Percentiles rank a stretch among this genome's conserved stretches.
phyloP scores from a whole-genome alignment of 179 eudicot species.

The Beta lomatogona region DNA sequence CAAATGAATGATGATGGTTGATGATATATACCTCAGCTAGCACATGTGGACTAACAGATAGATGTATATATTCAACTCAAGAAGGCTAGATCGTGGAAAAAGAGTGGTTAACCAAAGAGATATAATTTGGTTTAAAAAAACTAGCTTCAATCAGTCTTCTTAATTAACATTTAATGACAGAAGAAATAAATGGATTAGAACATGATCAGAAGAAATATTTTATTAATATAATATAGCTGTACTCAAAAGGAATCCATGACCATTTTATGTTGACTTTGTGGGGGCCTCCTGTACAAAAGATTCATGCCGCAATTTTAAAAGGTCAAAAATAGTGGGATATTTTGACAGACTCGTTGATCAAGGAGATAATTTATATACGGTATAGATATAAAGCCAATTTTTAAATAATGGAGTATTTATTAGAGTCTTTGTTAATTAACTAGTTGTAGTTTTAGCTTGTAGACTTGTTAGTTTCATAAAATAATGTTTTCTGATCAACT shows the following conservation, averaged over 20 bases:
- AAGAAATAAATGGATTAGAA: conserved; percentile 26
- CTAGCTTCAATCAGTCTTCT: conserved; percentile 17
- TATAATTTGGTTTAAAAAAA: neutral
- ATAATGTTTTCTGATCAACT: too few species aligned
- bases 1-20: conserved; percentile 20
- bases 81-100: conserved; percentile 32
- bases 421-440: too few species aligned
- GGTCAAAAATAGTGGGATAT: conserved; percentile 16
- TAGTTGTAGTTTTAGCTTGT: conserved; percentile 4
- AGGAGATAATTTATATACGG: neutral
- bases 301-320: conserved; percentile 16
- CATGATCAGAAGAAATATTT: neutral
- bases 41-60: conserved; percentile 20
- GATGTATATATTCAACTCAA: conserved; percentile 20
- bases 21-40: conserved; percentile 24
- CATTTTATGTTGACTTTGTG: conserved; percentile 33
- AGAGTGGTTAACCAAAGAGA: conserved; percentile 34
- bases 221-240: conserved; percentile 18
- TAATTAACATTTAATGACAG: conserved; percentile 20
- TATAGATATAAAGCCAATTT: neutral
- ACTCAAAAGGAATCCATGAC: conserved; percentile 28
- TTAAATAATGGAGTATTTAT: neutral
- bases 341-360: conserved; percentile 3
- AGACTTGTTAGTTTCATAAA: neutral
- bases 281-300: conserved; percentile 26